These are phyloP conservation scores for Pelargonium cotyledonis DNA, from an alignment of 441 rosid genomes.

Conservation along the genomic window DNA sequence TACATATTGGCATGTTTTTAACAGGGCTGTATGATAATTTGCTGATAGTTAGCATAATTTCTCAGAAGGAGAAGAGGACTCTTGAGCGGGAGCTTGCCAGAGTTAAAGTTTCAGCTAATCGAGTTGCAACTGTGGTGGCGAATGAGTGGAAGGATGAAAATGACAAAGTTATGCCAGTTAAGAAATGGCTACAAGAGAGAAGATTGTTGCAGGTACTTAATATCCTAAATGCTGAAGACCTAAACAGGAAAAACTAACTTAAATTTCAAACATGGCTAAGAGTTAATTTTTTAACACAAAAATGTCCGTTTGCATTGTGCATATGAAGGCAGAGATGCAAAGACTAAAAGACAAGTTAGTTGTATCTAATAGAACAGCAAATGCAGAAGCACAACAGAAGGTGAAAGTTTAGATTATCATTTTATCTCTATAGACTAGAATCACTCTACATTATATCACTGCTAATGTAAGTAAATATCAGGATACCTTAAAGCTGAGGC, in stretches of 20 bases:
- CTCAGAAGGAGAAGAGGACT: constrained; percentile 78
- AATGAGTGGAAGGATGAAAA: constrained; percentile 94
- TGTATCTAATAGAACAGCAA: constrained; percentile 72
- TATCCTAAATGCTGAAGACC: no score
- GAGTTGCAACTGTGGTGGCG: constrained; percentile 77
- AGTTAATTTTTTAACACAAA: neutral
- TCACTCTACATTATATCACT: neutral
- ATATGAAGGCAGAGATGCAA: constrained; percentile 75
- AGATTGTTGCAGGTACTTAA: constrained; percentile 61
- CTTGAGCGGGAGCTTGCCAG: constrained; percentile 89
- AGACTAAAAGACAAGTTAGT: constrained; percentile 66
- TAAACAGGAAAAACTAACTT: no score
- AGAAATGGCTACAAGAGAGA: constrained; percentile 87
- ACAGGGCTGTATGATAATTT: neutral
- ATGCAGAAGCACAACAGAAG: constrained; percentile 83
- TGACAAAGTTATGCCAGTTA: constrained; percentile 86
- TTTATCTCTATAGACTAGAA: neutral
- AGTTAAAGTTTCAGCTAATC: constrained; percentile 65
- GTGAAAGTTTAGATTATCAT: constrained; percentile 25
- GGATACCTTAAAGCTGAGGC: constrained; percentile 74
- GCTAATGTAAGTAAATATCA: constrained; percentile 23
- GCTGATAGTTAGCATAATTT: neutral
- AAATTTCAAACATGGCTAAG: neutral
- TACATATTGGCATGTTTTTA: neutral
- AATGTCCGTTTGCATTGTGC: constrained; percentile 8